Base-by-base conservation (phyloP, 495 filamentous ascomycete species). In the Aspergillus nanangensis region DNA sequence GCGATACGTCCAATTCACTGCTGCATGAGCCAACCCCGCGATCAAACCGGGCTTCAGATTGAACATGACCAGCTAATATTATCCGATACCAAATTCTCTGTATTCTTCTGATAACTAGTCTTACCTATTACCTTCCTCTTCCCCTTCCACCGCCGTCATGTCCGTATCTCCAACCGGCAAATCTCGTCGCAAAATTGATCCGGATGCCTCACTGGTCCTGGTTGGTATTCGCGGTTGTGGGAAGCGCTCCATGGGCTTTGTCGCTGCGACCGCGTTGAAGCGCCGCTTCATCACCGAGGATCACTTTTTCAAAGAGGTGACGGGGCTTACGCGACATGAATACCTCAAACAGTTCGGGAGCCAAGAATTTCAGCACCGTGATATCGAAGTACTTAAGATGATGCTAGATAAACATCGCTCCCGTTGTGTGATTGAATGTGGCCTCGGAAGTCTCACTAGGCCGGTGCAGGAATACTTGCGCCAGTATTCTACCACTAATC, bases 251-350 rank as follows among this genome's bases (percentile, higher is more conserved):
- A 69, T 93, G 8, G 87, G 84, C 8, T 85, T 93, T 51, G 83
- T 93, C 44, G 87, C 84, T 11, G 86, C 87, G 5, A 84, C 84
- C 2, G 79, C 84, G 48, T 77, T 88, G 21, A 81, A 81, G 36
- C 79, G 86, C 14, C 80, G 83, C 21, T 80, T 93, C 8, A 80
- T 90, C 38, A 89, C 87, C 17, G 80, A 82, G 52, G 87, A 93
- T 56, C 76, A 85, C 56, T 82, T 78, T 43, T 93, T 93, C 52
- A 77, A 83, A 46, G 78, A 88, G 45, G 65, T 72, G 0, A 88
- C 85, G 0, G 85, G 87, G 1, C 60, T 79, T 43, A 79, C 81
- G 19, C 72, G 81, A 37, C 78, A 77, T 33, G 75, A 79, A 44
- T 90, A 82, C 54, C 67, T 87, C 18, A 75, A 78, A 18, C 62